Percentiles rank a stretch among this genome's conserved stretches.
phyloP scores from a whole-genome alignment of 108 stramenopile species.

The Pseudonitzschia delicatissima region DNA sequence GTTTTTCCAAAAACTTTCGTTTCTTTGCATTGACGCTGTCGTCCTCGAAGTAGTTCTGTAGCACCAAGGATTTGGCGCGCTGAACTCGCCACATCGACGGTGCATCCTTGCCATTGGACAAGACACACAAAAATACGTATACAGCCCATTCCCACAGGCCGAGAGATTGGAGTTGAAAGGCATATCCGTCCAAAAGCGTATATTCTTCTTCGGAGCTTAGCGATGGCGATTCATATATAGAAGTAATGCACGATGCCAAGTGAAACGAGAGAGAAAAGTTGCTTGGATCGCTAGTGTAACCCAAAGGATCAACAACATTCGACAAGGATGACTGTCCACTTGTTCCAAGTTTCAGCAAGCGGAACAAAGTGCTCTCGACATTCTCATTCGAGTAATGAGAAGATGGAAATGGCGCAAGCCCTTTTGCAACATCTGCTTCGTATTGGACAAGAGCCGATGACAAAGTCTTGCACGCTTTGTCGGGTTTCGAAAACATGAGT shows the following conservation, averaged over 20 bases:
- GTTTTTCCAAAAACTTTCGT: conserved; percentile 48
- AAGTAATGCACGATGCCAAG: conserved; percentile 50
- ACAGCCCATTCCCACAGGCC: conserved; percentile 84
- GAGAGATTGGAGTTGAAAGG: conserved; percentile 53
- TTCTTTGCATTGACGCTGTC: conserved; percentile 22
- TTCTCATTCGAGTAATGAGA: conserved; percentile 27
- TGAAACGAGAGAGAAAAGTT: conserved; percentile 43
- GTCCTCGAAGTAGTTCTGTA: conserved; percentile 33
- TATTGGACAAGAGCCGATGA: conserved; percentile 46
- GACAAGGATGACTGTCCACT: conserved; percentile 6
- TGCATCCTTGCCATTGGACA: conserved; percentile 5
- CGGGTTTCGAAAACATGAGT: conserved; percentile 29
- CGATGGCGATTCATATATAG: conserved; percentile 32
- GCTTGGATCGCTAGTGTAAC: conserved; percentile 12
- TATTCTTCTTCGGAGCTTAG: conserved; percentile 44
- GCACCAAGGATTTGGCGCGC: conserved; percentile 52
- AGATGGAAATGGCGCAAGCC: conserved; percentile 53
- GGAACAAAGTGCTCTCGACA: conserved; percentile 47
- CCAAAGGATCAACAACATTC: conserved; percentile 24
- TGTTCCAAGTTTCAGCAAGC: conserved; percentile 40
- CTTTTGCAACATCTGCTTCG: conserved; percentile 40
- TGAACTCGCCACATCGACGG: conserved; percentile 7
- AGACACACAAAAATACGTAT: conserved; percentile 53
- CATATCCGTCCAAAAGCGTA: conserved; percentile 50
- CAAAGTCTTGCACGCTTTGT: conserved; percentile 21